These are phyloP conservation scores for Quercus parvula DNA, from an alignment of 306 rosid species.

Conservation along the genomic window DNA sequence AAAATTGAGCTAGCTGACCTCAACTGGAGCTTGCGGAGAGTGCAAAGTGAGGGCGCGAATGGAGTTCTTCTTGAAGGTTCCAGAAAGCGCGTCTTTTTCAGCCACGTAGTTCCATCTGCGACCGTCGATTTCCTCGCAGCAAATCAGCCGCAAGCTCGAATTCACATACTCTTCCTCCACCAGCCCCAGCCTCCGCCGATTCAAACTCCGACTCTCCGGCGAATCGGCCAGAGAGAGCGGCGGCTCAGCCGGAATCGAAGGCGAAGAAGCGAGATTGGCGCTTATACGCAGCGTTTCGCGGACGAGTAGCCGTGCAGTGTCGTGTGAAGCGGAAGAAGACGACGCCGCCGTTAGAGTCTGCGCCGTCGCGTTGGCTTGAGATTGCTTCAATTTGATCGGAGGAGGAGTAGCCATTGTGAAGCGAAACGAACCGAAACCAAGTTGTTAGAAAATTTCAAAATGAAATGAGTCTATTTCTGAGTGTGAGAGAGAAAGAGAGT, in stretches of 20 bases:
- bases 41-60: slow-evolving; percentile 69
- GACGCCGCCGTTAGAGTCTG: slow-evolving; percentile 28
- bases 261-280: slow-evolving; percentile 64
- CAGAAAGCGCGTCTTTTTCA: slow-evolving; percentile 40
- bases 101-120: slow-evolving; percentile 86
- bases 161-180: slow-evolving; percentile 33
- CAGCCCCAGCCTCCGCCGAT: slow-evolving; percentile 10
- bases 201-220: slow-evolving; percentile 21
- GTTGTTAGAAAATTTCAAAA: not conserved
- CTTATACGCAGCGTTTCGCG: slow-evolving; percentile 87
- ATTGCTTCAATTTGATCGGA: slow-evolving; percentile 53
- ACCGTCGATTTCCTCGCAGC: slow-evolving; percentile 90
- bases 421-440: no score
- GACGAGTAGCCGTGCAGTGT: slow-evolving; percentile 48
- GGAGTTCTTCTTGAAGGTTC: slow-evolving; percentile 55
- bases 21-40: slow-evolving; percentile 59
- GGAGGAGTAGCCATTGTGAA: slow-evolving; percentile 6
- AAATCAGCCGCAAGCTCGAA: slow-evolving; percentile 55
- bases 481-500: no score
- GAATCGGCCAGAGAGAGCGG: not conserved
- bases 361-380: slow-evolving; percentile 26
- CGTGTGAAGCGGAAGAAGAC: slow-evolving; percentile 36
- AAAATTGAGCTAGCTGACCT: slow-evolving; percentile 30
- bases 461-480: not conserved
- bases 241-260: slow-evolving; percentile 21